Evolutionary conservation across 257 asterid genomes (phyloP), one percentile per base, ranked within the genome.

Genomic region (Apocynum venetum): DNA sequence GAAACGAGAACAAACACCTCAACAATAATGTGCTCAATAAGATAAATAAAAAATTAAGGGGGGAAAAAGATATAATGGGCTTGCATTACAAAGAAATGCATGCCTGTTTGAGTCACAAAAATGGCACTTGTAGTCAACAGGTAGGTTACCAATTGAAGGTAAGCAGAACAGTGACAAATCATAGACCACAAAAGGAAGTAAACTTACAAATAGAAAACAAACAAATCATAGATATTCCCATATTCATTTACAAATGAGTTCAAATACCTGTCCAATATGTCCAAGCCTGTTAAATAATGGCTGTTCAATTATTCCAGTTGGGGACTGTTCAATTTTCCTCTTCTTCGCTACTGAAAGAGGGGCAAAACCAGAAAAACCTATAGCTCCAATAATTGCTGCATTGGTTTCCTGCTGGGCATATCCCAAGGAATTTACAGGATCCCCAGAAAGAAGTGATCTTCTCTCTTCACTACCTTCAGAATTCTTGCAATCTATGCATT

Each of bases 401-500:
- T 85, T 86, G 68, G 89, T 80, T 72, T 81, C 84, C 77, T 81
- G 86, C 71, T 85, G 88, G 73, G 82, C 71, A 66, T 60, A 55
- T 69, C 74, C 76, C 79, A 80, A 15, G 44, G 86, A 70, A 72
- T 86, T 83, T 74, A 76, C 73, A 20, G 78, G 83, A 82, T 76
- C 82, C 8, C 85, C 89, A 68, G 77, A 86, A 76, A 82, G 81
- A 83, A 82, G 84, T 76, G 80, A 82, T 61, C 71, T 83, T 77
- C 84, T 88, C 86, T 88, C 92, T 67, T 90, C 90, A 77, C 97
- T 88, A 78, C 91, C 90, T 81, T 90, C 89, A 47, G 79, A 86
- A 85, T 90, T 90, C 84, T 89, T 92, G 87, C 96, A 90, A 81
- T 84, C 96, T 66, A 79, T 64, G 86, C 96, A 92, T 84, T 88